Conservation (phyloP, 2,329 filamentous ascomycete genomes). For the Clonostachys chloroleuca region DNA sequence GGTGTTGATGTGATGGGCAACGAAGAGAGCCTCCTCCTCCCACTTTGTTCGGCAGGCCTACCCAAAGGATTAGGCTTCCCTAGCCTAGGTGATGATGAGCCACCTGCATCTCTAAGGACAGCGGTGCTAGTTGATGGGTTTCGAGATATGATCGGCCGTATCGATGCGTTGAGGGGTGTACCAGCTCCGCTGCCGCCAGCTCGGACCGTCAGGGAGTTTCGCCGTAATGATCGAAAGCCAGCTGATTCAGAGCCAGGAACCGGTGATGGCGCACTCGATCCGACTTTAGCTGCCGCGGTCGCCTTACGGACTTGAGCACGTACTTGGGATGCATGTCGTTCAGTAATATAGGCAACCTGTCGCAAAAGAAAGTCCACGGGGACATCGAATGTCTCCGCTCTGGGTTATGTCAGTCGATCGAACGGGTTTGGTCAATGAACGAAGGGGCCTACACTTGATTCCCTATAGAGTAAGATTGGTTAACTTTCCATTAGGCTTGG, state of each 20-base stretch:
- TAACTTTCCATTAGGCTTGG: slow-evolving; percentile 1
- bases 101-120: slow-evolving; percentile 27
- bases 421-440: background rate
- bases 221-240: slow-evolving; percentile 49
- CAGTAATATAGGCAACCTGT: slow-evolving; percentile 90
- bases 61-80: background rate
- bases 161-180: slow-evolving; percentile 35
- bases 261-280: slow-evolving; percentile 53
- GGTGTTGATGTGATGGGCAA: slow-evolving; percentile 28
- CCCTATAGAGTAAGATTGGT: slow-evolving; percentile 46
- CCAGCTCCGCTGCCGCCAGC: slow-evolving; percentile 38
- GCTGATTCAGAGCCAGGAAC: slow-evolving; percentile 43
- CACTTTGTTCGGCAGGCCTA: slow-evolving; percentile 16
- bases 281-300: slow-evolving; percentile 50
- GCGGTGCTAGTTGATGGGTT: slow-evolving; percentile 42
- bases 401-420: slow-evolving; percentile 24
- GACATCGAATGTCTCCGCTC: slow-evolving; percentile 75
- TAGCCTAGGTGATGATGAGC: slow-evolving; percentile 12
- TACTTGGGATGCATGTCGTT: slow-evolving; percentile 85
- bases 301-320: slow-evolving; percentile 83
- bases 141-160: slow-evolving; percentile 39
- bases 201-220: slow-evolving; percentile 48
- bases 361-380: slow-evolving; percentile 85
- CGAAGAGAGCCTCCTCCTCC: slow-evolving; percentile 36
- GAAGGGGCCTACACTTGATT: slow-evolving; percentile 60